Base-by-base conservation (phyloP, 345 rosid species). In the Aquilaria sinensis region DNA sequence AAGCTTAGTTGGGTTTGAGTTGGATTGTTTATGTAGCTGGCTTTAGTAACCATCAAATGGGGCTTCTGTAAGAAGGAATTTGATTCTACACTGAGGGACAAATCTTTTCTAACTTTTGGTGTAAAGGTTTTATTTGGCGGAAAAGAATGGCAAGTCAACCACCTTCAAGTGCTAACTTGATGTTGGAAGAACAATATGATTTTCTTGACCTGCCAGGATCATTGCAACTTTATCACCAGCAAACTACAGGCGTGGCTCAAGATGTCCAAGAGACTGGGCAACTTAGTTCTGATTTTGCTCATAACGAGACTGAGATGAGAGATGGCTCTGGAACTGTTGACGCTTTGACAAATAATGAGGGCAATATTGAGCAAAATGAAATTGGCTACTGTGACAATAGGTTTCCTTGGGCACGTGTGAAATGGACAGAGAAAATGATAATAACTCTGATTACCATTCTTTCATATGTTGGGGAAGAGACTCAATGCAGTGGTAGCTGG, bases 341-440 rank as follows among this genome's bases (percentile, higher is more conserved):
- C 7, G 1, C 30, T 48, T 12, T 34, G 52, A 58, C 34, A 49
- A 58, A 50, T 16, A 57, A 57, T 60, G 37, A 48, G 33, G 37
- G 41, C 8, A 47, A 45, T 69, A 32, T 15, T 61, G 74, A 43
- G 47, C 63, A 49, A 61, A 12, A 53, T 70, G 66, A 54, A 58
- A 65, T 41, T 51, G 47, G 10, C 29, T 11, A 37, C 46, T 57
- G n/a, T 61, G 43, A 10, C 11, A 43, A 57, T 0, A 55, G 34
- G 29, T 48, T 49, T 50, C 58, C 31, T 2, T 61, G 65, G 75
- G 73, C 60, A 33, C 66, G 67, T 34, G 58, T 53, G 11, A 75
- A 64, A 57, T 67, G 73, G 75, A 64, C 58, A 2, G 73, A 57
- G 13, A 32, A 31, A 61, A 71, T 75, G 79, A 67, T 60, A 16